Base-by-base conservation (phyloP, 495 filamentous ascomycete genomes). In the Annulohypoxylon maeteangense region DNA sequence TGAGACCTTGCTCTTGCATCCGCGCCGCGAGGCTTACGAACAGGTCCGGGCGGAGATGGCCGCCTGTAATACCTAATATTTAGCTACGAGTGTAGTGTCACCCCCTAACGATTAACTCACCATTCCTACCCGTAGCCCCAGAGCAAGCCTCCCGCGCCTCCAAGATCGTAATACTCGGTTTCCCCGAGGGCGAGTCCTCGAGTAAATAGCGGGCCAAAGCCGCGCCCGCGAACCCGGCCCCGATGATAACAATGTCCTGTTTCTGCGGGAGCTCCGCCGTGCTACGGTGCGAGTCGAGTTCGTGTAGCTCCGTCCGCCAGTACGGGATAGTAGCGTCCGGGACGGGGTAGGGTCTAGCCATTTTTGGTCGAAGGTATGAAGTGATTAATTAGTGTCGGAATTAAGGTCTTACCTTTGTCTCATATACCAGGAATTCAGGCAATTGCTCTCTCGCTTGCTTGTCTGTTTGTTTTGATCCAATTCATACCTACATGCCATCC, bases 141-240 rank as follows among this genome's bases (percentile, higher is more conserved):
- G 87, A 92, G 72, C 90, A 92, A 10, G 89, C 86, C 71, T 90
- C 86, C 18, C 91, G 81, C 3, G 90, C 90, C 74, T 94, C 91
- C 4, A 94, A 79, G 79, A 93, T 88, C 1, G 90, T 83, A 1
- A 92, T 76, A 10, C 78, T 83, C 51, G 79, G 76, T 8, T 65
- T 70, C 14, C 2, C 23, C 22, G 34, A 50, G 11, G 76, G 60
- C 8, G 32, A 73, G 59, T 71, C 57, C 50, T 72, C 65, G 2
- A 76, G 60, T 20, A 81, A 56, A 36, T 78, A 75, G 48, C 76
- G 69, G 34, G 75, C 78, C 32, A 74, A 42, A 12, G 69, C 62
- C 18, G 71, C 69, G 7, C 79, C 79, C 11, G 78, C 72, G 48
- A 74, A 77, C 10, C 81, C 80, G 8, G 78, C 75, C 7, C 81